A percentile compares a stretch with the other conserved stretches of the same genome.
Evolutionary conservation across 108 stramenopile species (phyloP).

Genomic region (Schizochytrium sp.): DNA sequence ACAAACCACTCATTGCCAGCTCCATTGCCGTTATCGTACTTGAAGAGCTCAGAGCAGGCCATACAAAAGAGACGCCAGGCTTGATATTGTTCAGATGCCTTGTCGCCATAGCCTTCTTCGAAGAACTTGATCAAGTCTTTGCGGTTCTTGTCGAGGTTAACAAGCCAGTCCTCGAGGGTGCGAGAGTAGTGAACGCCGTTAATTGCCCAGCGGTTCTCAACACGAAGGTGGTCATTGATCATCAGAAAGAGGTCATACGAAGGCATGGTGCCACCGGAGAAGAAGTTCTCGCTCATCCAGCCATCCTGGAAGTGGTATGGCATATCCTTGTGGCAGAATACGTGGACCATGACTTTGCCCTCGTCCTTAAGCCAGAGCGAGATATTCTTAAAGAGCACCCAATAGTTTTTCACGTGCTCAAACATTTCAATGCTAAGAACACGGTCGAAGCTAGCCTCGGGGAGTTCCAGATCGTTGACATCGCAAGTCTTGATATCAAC

Average conservation of each 20-base stretch:
- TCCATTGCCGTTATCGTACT: constrained; percentile 70
- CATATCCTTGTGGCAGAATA: constrained; percentile 87
- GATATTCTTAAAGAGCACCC: constrained; percentile 83
- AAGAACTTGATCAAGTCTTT: constrained; percentile 78
- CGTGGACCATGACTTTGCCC: constrained; percentile 93
- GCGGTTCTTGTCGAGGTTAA: constrained; percentile 83
- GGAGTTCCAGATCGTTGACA: constrained; percentile 75
- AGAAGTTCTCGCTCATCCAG: constrained; percentile 92
- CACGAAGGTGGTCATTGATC: constrained; percentile 79
- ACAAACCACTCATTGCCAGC: constrained; percentile 78
- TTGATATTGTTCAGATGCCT: constrained; percentile 72
- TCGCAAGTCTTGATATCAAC: constrained; percentile 88
- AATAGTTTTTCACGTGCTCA: constrained; percentile 98
- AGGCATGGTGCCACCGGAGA: constrained; percentile 90
- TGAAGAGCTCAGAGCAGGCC: constrained; percentile 94
- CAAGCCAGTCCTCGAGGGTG: constrained; percentile 92
- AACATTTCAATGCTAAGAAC: constrained; percentile 94
- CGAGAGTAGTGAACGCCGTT: constrained; percentile 90
- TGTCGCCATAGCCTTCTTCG: constrained; percentile 81
- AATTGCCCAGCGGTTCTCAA: constrained; percentile 88
- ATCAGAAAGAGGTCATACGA: constrained; percentile 91
- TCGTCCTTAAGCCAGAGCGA: constrained; percentile 80
- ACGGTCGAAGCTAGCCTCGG: constrained; percentile 78
- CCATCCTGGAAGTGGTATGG: constrained; percentile 92
- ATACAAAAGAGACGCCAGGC: constrained; percentile 96